Percentiles rank a stretch among this genome's conserved stretches.
phyloP scores from a whole-genome alignment of 2,329 filamentous ascomycete species.

The Chaetomiaceae sp. region DNA sequence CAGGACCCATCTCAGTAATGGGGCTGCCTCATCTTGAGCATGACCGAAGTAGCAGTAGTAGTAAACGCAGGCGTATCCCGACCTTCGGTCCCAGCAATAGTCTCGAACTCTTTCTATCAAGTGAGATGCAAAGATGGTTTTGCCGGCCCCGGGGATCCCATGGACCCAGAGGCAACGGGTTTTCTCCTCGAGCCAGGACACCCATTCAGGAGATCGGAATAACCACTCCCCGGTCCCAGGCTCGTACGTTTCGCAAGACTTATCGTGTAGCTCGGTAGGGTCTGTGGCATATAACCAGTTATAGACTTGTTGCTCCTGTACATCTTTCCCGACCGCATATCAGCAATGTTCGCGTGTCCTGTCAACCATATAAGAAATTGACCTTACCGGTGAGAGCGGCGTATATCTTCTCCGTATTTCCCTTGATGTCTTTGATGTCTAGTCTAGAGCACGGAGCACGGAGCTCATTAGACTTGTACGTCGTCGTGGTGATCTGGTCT shows the following conservation, averaged over 20 bases:
- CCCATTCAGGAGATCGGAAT: slow-evolving; percentile 11
- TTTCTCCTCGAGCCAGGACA: slow-evolving; percentile 9
- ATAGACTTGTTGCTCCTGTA: not conserved
- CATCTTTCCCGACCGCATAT: not conserved
- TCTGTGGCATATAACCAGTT: slow-evolving; percentile 1
- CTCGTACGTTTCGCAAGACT: slow-evolving; percentile 11
- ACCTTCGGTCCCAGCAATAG: not conserved
- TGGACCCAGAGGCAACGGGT: slow-evolving; percentile 17
- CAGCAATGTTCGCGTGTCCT: not conserved
- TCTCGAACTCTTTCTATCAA: slow-evolving; percentile 5
- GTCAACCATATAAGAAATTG: not conserved
- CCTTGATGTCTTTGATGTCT: not conserved
- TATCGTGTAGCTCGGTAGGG: slow-evolving; percentile 4
- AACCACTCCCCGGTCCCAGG: slow-evolving; percentile 17
- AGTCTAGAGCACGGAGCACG: not conserved
- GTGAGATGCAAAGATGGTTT: slow-evolving; percentile 19
- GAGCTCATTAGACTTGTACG: not conserved
- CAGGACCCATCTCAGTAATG: slow-evolving; percentile 29
- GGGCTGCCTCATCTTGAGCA: slow-evolving; percentile 28
- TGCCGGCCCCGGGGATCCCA: slow-evolving; percentile 21
- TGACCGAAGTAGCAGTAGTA: slow-evolving; percentile 33
- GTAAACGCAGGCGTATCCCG: slow-evolving; percentile 17
- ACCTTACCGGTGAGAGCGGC: slow-evolving; percentile 1
- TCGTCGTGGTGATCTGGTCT: too few relatives aligned
- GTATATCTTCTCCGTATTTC: not conserved